A percentile compares a stretch with the other conserved stretches of the same genome.
Conservation (phyloP, 1,284 basidiomycete genomes). For the Stygiomarasmius scandens region DNA sequence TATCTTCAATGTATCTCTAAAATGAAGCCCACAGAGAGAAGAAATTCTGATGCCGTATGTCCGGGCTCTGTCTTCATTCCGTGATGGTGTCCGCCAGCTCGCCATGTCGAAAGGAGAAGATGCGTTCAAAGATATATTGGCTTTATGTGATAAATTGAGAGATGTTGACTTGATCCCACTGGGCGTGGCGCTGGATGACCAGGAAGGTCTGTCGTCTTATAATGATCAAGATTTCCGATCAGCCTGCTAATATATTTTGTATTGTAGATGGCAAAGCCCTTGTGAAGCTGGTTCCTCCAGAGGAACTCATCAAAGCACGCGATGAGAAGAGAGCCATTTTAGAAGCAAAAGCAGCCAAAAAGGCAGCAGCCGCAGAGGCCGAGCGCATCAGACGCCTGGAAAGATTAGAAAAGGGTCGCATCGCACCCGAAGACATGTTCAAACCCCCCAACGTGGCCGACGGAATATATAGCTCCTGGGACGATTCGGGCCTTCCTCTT, state of each 20-base stretch:
- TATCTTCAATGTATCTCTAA: slow-evolving; percentile 10
- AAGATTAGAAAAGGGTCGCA: slow-evolving; percentile 84
- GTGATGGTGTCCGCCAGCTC: slow-evolving; percentile 84
- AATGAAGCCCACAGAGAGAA: slow-evolving; percentile 61
- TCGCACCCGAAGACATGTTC: slow-evolving; percentile 82
- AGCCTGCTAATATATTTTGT: background rate
- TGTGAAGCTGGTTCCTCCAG: slow-evolving; percentile 89
- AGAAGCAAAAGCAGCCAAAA: slow-evolving; percentile 82
- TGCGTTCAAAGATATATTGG: slow-evolving; percentile 77
- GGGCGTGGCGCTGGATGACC: slow-evolving; percentile 95
- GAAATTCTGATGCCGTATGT: slow-evolving; percentile 90
- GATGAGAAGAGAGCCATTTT: slow-evolving; percentile 86
- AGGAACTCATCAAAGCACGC: slow-evolving; percentile 80
- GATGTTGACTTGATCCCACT: slow-evolving; percentile 91
- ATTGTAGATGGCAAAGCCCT: slow-evolving; percentile 86
- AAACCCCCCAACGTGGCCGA: slow-evolving; percentile 77
- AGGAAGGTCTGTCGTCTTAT: slow-evolving; percentile 66
- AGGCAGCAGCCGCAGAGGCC: slow-evolving; percentile 73
- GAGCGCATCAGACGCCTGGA: slow-evolving; percentile 80
- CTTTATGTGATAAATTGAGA: slow-evolving; percentile 86
- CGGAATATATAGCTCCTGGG: slow-evolving; percentile 78
- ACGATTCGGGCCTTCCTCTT: slow-evolving; percentile 83
- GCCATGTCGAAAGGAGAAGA: slow-evolving; percentile 76
- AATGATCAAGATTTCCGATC: slow-evolving; percentile 9
- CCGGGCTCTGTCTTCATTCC: slow-evolving; percentile 84